Evolutionary conservation across 139 green algal species (phyloP).

Genomic region (Chlamydomonas eustigma): DNA sequence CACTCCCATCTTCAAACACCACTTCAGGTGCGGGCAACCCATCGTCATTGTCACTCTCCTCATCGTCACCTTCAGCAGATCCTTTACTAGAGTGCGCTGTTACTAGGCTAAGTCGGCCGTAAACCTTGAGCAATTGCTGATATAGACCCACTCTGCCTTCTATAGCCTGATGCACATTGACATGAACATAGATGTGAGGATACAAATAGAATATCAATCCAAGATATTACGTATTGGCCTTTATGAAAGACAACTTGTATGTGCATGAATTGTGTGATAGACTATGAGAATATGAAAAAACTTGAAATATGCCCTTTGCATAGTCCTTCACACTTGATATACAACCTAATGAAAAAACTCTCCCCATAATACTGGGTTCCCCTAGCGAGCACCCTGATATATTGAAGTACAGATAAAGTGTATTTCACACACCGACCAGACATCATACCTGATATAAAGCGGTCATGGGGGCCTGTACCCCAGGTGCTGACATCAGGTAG

Average conservation of each 20-base stretch:
- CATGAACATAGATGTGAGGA: no score
- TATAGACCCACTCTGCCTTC: slow-evolving; percentile 32
- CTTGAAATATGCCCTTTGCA: no score
- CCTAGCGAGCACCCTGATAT: not conserved
- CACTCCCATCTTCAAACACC: slow-evolving; percentile 34
- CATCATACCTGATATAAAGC: slow-evolving; percentile 22
- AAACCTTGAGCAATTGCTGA: slow-evolving; percentile 31
- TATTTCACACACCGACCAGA: not conserved
- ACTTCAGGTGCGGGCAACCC: slow-evolving; percentile 18
- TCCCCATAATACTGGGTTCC: no score
- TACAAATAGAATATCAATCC: no score
- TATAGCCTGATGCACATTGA: slow-evolving; percentile 34
- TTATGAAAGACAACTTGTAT: no score
- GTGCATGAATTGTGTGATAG: no score
- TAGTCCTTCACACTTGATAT: no score
- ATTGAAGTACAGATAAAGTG: not conserved
- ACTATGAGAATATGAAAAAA: no score
- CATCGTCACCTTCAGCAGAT: not conserved
- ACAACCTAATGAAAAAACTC: no score
- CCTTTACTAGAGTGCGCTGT: slow-evolving; percentile 21
- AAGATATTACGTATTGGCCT: no score
- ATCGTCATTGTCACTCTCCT: not conserved
- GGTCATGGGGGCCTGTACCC: slow-evolving; percentile 21
- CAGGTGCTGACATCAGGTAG: slow-evolving; percentile 64
- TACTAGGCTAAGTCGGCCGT: slow-evolving; percentile 33